Evolutionary conservation across 1,139 yeast genomes (phyloP).

Genomic region (Trichomonascaceae sp.): DNA sequence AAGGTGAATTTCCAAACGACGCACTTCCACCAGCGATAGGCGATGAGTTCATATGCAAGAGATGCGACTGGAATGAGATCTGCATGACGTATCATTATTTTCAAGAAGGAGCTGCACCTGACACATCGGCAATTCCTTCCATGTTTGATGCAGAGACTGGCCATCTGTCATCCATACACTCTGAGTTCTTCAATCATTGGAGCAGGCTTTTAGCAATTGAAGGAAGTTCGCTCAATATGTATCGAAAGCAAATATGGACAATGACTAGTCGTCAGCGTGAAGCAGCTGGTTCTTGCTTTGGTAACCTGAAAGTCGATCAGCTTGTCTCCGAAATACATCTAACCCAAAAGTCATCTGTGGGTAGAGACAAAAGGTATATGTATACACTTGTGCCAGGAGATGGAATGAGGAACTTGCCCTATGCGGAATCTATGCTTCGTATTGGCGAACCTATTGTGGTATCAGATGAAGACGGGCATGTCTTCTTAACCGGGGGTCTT

Average conservation of each 20-base stretch:
- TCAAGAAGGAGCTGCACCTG: constrained; percentile 53
- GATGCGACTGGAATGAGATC: constrained; percentile 53
- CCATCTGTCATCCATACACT: constrained; percentile 45
- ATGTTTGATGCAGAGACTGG: constrained; percentile 41
- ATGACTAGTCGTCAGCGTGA: constrained; percentile 59
- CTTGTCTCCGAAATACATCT: constrained; percentile 10
- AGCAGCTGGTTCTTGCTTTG: constrained; percentile 53
- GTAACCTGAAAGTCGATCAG: constrained; percentile 17
- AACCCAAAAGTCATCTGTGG: constrained; percentile 4
- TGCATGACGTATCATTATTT: constrained; percentile 66
- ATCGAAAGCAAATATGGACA: constrained; percentile 65
- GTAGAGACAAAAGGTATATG: constrained; percentile 11
- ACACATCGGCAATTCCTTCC: constrained; percentile 15
- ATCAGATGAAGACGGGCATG: constrained; percentile 78
- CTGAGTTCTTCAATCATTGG: constrained; percentile 64
- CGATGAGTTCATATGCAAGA: constrained; percentile 54
- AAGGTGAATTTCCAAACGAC: constrained; percentile 10
- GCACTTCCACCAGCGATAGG: constrained; percentile 55
- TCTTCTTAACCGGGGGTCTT: constrained; percentile 62
- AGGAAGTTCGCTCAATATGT: constrained; percentile 50
- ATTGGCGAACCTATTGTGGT: constrained; percentile 45
- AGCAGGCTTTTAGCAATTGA: constrained; percentile 67
- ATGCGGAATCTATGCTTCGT: constrained; percentile 21
- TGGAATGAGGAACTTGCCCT: constrained; percentile 13
- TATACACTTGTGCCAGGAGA: constrained; percentile 16